phyloP scores from a whole-genome alignment of 2,329 filamentous ascomycete species.

The Clathrospora elynae region DNA sequence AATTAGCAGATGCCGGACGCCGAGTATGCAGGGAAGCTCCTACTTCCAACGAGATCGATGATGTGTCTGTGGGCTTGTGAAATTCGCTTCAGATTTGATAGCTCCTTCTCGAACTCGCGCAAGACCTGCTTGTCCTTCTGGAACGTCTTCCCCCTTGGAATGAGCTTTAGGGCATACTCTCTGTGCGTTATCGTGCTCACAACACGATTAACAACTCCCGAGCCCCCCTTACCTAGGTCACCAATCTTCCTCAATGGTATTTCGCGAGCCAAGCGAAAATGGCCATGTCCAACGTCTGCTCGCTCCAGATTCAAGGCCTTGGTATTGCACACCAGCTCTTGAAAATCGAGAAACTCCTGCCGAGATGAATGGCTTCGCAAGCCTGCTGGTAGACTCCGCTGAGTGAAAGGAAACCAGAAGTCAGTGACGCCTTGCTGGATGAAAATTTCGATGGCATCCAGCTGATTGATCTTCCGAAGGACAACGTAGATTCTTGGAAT shows the following conservation, averaged over 20 bases:
- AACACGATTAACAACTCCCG: slow-evolving; percentile 29
- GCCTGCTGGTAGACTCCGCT: not conserved
- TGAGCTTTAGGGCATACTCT: slow-evolving; percentile 33
- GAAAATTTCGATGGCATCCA: slow-evolving; percentile 17
- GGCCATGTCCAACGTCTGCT: slow-evolving; percentile 7
- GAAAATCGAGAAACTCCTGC: slow-evolving; percentile 16
- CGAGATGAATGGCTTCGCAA: slow-evolving; percentile 3
- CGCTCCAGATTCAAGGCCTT: slow-evolving; percentile 16
- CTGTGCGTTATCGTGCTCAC: slow-evolving; percentile 23
- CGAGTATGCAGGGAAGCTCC: too few species aligned
- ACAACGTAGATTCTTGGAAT: slow-evolving; percentile 25
- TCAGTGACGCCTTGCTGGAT: slow-evolving; percentile 14
- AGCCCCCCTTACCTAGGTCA: slow-evolving; percentile 26
- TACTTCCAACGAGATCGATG: slow-evolving; percentile 31
- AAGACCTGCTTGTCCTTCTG: slow-evolving; percentile 12
- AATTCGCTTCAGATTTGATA: slow-evolving; percentile 18
- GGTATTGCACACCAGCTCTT: slow-evolving; percentile 16
- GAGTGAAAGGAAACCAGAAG: slow-evolving; percentile 14
- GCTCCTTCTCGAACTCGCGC: slow-evolving; percentile 20
- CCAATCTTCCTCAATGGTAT: slow-evolving; percentile 17
- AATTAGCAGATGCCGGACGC: too few species aligned
- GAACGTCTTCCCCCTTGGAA: slow-evolving; percentile 20
- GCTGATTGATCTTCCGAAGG: slow-evolving; percentile 15
- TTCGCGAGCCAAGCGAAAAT: slow-evolving; percentile 14
- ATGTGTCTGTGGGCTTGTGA: slow-evolving; percentile 23